These are phyloP conservation scores for Suillus americanus DNA, from an alignment of 768 basidiomycete genomes.

Conservation along the genomic window DNA sequence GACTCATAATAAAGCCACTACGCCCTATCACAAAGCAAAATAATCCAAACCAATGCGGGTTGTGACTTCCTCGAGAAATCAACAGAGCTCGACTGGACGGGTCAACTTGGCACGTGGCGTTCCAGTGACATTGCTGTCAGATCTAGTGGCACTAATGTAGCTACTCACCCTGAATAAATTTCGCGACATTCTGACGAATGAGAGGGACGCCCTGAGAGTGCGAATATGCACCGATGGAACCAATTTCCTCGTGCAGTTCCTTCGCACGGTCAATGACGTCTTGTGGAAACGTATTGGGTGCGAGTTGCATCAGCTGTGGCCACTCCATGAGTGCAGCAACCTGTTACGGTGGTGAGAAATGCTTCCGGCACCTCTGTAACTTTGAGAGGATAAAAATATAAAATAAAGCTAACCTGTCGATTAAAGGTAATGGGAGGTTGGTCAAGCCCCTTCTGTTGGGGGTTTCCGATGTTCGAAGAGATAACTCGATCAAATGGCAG, in stretches of 20 bases:
- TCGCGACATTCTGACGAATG: conserved; percentile 85
- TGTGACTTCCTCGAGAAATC: not conserved
- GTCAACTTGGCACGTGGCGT: not conserved
- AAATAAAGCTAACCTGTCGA: conserved; percentile 67
- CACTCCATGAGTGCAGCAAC: conserved; percentile 92
- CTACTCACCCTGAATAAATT: conserved; percentile 79
- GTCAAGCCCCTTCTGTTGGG: conserved; percentile 92
- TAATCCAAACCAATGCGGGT: not conserved
- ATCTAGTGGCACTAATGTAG: not conserved
- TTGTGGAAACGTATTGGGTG: conserved; percentile 74
- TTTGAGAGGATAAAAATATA: not conserved
- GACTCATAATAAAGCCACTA: not conserved
- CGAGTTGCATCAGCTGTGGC: conserved; percentile 77
- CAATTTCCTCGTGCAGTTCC: conserved; percentile 80
- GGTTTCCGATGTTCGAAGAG: conserved; percentile 96
- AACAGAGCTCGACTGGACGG: not conserved
- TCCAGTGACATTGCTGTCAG: not conserved
- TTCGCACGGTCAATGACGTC: conserved; percentile 86
- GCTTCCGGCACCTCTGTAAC: not conserved
- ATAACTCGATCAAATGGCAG: conserved; percentile 90
- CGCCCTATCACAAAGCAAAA: not conserved
- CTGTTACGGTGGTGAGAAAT: conserved; percentile 37
- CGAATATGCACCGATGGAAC: conserved; percentile 92
- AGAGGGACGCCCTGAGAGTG: conserved; percentile 91
- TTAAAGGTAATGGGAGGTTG: conserved; percentile 92